phyloP scores from a whole-genome alignment of 108 stramenopile genomes.

The Discostella pseudostelligera region DNA sequence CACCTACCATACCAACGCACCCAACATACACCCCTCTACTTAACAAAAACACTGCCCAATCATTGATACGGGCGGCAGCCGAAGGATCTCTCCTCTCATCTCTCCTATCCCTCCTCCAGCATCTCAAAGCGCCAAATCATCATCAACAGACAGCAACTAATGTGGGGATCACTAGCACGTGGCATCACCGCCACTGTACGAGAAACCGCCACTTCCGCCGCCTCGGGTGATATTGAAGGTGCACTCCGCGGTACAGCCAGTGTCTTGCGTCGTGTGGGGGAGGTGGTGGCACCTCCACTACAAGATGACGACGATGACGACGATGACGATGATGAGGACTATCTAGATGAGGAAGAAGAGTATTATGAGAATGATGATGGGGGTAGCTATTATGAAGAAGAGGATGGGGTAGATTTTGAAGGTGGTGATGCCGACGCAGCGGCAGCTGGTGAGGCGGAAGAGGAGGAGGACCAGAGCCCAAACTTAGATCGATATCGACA shows the following conservation, averaged over 20 bases:
- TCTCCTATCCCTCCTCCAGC: too few relatives aligned
- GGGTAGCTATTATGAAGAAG: slow-evolving; percentile 15
- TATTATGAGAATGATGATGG: slow-evolving; percentile 23
- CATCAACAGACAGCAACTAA: neutral
- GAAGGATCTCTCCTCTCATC: too few relatives aligned
- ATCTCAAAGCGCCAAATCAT: too few relatives aligned
- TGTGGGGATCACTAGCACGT: slow-evolving; percentile 52
- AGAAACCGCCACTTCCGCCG: slow-evolving; percentile 39
- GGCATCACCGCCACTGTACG: slow-evolving; percentile 39
- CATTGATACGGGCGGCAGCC: too few relatives aligned
- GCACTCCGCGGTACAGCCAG: slow-evolving; percentile 25
- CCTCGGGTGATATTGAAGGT: neutral
- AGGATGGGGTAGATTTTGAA: slow-evolving; percentile 18
- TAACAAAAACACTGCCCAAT: too few relatives aligned
- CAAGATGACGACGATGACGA: slow-evolving; percentile 10
- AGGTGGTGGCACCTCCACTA: slow-evolving; percentile 49
- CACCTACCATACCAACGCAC: too few relatives aligned
- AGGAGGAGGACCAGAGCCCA: slow-evolving; percentile 12
- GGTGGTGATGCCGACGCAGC: slow-evolving; percentile 15
- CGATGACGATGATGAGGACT: slow-evolving; percentile 13
- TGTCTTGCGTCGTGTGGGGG: slow-evolving; percentile 42
- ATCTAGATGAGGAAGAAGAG: slow-evolving; percentile 16
- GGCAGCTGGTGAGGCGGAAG: slow-evolving; percentile 5
- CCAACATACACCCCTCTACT: too few relatives aligned
- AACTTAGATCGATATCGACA: slow-evolving; percentile 33